A percentile compares a stretch with the other conserved stretches of the same genome.
phyloP scores from a whole-genome alignment of 2,329 filamentous ascomycete genomes.

The Epichloe coenophiala region DNA sequence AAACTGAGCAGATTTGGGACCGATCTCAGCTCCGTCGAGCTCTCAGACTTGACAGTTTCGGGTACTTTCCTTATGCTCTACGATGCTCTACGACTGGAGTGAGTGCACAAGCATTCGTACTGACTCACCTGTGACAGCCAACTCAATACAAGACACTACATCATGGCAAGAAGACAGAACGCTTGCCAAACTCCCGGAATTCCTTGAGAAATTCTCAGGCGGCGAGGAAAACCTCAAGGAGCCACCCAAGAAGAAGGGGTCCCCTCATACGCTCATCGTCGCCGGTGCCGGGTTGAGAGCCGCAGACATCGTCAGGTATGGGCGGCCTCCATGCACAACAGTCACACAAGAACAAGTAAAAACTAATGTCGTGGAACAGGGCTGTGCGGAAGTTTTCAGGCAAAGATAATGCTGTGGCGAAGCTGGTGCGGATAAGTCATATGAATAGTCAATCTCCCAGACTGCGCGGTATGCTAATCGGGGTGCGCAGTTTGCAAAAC shows the following conservation, averaged over 20 bases:
- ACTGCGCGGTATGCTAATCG: slow-evolving; percentile 1
- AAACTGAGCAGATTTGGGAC: slow-evolving; percentile 64
- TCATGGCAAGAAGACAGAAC: slow-evolving; percentile 54
- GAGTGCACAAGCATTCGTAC: slow-evolving; percentile 1
- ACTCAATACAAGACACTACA: slow-evolving; percentile 66
- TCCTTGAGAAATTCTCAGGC: slow-evolving; percentile 54
- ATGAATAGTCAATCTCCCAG: no score
- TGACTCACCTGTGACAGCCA: slow-evolving; percentile 34
- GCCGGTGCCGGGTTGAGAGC: slow-evolving; percentile 73
- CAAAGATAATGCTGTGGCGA: slow-evolving; percentile 67
- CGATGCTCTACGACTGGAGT: background rate
- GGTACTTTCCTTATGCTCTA: slow-evolving; percentile 31
- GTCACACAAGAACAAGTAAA: background rate
- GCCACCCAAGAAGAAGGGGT: slow-evolving; percentile 54
- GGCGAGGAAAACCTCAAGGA: slow-evolving; percentile 46
- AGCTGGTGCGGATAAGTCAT: slow-evolving; percentile 41
- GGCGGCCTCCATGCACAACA: slow-evolving; percentile 1
- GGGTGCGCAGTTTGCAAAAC: slow-evolving; percentile 66
- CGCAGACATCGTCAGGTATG: slow-evolving; percentile 65
- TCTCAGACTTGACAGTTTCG: slow-evolving; percentile 69
- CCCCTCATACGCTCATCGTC: slow-evolving; percentile 81
- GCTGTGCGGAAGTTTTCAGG: slow-evolving; percentile 65
- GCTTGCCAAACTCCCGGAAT: slow-evolving; percentile 62
- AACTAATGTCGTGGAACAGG: slow-evolving; percentile 26
- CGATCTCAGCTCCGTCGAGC: slow-evolving; percentile 70